Base-by-base conservation (phyloP, 345 rosid genomes). In the Cochlearia excelsa region DNA sequence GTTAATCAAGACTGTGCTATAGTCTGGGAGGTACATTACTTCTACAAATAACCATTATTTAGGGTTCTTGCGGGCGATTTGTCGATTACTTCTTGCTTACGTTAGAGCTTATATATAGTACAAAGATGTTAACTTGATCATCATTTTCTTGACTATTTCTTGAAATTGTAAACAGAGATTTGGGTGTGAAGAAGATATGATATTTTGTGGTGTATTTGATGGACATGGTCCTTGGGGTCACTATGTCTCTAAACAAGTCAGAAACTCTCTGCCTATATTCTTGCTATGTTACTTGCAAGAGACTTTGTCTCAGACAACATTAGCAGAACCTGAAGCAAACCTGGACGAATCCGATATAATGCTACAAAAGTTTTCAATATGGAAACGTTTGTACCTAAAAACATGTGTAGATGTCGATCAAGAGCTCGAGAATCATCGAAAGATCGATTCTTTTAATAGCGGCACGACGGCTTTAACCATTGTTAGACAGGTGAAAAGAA, bases 221-320 rank as follows among this genome's bases (percentile, higher is more conserved):
- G 99, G 99, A 42, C 97, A 93, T 27, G 99, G 97, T 66, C 87
- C 85, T 6, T 93, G 99, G 99, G 99, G 99, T 40, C 99, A 93
- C 71, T 89, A 61, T 51, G 97, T 93, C 45, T 75, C 97, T 1
- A 89, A 89, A 68, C 84, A 71, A 63, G 99, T 93, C 45, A 72
- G 90, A 26, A 76, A 93, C 70, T 77, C 92, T 0, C 67, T 93
- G 92, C 97, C 97, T 38, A 53, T 70, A 0, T 77, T 79, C 27
- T 74, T 93, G 72, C 81, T 93, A 6, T 80, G 82, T 55, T 79
- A 80, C 69, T 93, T 97, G 99, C 99, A 93, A 68, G 92, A 87
- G 71, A 71, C 66, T 65, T 83, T 89, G 56, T 81, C 84, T 62
- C 79, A 74, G 42, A 48, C 77, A 40, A 80, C 84, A 2, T n/a